Conservation (phyloP, 2,329 filamentous ascomycete species). For the Penicillium sp. region DNA sequence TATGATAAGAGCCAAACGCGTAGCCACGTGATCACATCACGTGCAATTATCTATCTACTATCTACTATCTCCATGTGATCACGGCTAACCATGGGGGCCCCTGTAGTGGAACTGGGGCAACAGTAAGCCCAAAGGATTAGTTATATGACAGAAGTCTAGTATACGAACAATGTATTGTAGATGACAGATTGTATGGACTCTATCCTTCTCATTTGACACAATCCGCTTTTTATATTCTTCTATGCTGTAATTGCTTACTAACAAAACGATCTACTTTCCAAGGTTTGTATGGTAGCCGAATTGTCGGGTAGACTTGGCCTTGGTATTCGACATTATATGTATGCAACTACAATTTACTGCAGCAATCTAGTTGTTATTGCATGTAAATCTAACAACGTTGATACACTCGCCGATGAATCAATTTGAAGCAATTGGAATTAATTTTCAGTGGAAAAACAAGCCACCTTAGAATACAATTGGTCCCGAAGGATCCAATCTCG, state of each 20-base stretch:
- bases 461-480: conserved; percentile 32
- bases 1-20: conserved; percentile 13
- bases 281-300: too few species aligned
- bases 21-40: conserved; percentile 22
- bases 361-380: neutral
- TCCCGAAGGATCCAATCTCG: conserved; percentile 24
- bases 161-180: too few species aligned
- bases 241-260: too few species aligned
- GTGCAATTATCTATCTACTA: neutral
- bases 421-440: neutral
- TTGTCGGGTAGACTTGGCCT: too few species aligned
- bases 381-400: neutral
- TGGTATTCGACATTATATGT: too few species aligned
- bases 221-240: too few species aligned
- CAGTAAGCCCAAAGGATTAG: too few species aligned
- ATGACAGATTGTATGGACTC: too few species aligned
- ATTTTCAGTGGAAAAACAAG: conserved; percentile 18
- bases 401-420: neutral
- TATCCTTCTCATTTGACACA: too few species aligned
- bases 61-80: conserved; percentile 1
- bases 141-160: too few species aligned
- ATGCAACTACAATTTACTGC: neutral
- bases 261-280: too few species aligned
- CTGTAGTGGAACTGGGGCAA: neutral
- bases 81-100: neutral